A percentile compares a stretch with the other conserved stretches of the same genome.
These are phyloP conservation scores for Acanthamoeba polyphaga DNA, from an alignment of 208 protist genomes.

Conservation along the genomic window DNA sequence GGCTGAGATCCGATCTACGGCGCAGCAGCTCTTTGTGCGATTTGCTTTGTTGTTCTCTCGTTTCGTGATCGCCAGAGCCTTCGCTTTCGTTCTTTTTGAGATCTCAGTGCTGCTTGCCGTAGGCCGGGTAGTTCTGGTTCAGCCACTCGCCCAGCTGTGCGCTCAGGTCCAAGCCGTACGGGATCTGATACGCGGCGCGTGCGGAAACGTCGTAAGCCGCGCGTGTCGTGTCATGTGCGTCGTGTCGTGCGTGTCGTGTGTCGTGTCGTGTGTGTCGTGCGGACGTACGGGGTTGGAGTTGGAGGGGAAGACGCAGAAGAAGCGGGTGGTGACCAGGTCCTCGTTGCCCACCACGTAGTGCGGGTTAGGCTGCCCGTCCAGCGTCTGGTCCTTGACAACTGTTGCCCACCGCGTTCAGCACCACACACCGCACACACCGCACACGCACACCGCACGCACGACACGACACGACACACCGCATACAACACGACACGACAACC, in stretches of 20 bases:
- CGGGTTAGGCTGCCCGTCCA: slow-evolving; percentile 51
- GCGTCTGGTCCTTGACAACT: not conserved
- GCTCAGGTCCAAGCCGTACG: slow-evolving; percentile 18
- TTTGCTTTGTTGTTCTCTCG: too few species aligned
- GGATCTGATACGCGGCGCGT: not conserved
- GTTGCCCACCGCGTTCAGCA: not conserved
- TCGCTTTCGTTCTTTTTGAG: too few species aligned
- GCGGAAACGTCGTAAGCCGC: not conserved
- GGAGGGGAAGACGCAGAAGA: slow-evolving; percentile 81
- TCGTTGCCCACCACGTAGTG: slow-evolving; percentile 81
- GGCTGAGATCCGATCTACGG: too few species aligned
- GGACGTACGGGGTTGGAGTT: not conserved
- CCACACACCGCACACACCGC: too few species aligned
- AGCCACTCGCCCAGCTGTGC: slow-evolving; percentile 30
- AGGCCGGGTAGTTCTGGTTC: slow-evolving; percentile 36
- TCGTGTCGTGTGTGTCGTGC: not conserved
- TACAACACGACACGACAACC: not conserved
- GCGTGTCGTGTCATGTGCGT: not conserved
- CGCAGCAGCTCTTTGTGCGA: too few species aligned
- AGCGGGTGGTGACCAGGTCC: slow-evolving; percentile 80
- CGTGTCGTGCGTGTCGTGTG: not conserved
- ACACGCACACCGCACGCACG: too few species aligned
- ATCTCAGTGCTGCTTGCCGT: not conserved
- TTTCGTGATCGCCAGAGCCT: too few species aligned
- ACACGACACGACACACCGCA: not conserved